These are phyloP conservation scores for Podaxis sp. DNA, from an alignment of 768 basidiomycete species.

Conservation along the genomic window DNA sequence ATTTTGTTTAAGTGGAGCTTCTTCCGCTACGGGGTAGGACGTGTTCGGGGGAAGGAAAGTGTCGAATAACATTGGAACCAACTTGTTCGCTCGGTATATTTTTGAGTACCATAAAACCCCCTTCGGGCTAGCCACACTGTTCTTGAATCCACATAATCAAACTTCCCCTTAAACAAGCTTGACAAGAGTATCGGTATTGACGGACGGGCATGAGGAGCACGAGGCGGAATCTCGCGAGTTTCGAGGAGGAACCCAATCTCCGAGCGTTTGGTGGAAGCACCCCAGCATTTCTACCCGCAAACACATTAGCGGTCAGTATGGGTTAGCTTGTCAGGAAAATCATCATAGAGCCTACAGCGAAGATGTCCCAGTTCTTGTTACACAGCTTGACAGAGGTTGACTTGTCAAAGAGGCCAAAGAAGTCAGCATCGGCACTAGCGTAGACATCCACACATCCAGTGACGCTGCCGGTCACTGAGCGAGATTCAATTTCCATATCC, in stretches of 20 bases:
- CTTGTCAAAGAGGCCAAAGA: constrained; percentile 38
- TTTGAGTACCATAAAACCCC: too few species aligned
- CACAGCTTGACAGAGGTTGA: constrained; percentile 31
- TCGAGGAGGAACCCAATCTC: neutral
- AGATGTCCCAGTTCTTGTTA: constrained; percentile 32
- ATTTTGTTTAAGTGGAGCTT: too few species aligned
- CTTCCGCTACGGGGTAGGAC: too few species aligned
- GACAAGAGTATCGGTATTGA: neutral
- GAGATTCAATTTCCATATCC: neutral
- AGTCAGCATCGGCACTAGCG: constrained; percentile 35
- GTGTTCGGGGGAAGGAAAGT: too few species aligned
- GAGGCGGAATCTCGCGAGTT: neutral
- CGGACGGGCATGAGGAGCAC: neutral
- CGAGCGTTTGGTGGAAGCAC: neutral
- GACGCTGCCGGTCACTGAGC: neutral
- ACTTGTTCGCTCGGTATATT: too few species aligned
- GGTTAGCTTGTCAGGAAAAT: neutral
- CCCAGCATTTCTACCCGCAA: neutral
- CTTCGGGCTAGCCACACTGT: too few species aligned
- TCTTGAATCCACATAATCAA: too few species aligned
- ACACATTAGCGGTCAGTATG: neutral
- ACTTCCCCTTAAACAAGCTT: neutral
- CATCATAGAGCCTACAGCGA: constrained; percentile 27
- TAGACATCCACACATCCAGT: constrained; percentile 35
- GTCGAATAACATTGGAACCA: too few species aligned